Percentiles rank a stretch among this genome's conserved stretches.
Evolutionary conservation across 1,284 basidiomycete genomes (phyloP).

Genomic region (Cryptococcus jaspeensis): DNA sequence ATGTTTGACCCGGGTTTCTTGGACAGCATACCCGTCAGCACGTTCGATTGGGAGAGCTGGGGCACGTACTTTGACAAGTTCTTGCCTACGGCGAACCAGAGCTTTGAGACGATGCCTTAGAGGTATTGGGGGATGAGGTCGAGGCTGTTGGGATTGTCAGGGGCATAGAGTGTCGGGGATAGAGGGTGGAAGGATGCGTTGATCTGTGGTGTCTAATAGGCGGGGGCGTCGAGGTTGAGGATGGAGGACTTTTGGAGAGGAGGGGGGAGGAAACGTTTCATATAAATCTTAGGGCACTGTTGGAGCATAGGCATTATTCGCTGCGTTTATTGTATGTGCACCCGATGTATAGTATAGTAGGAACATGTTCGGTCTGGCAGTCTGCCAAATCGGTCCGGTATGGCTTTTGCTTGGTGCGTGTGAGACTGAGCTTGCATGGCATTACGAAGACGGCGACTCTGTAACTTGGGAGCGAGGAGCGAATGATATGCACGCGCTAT

Average conservation of each 20-base stretch:
- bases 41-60: constrained; percentile 72
- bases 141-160: background rate
- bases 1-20: constrained; percentile 66
- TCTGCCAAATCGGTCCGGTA: no score
- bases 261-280: background rate
- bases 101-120: constrained; percentile 19
- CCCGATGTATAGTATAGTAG: no score
- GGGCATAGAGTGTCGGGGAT: background rate
- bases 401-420: no score
- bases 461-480: no score
- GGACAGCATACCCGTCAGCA: constrained; percentile 75
- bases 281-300: background rate
- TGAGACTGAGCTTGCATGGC: no score
- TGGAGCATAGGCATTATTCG: no score
- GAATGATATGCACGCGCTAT: no score
- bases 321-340: no score
- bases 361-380: no score
- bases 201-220: background rate
- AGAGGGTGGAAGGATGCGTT: no score
- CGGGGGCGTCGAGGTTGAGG: background rate
- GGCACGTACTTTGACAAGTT: constrained; percentile 30
- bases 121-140: background rate
- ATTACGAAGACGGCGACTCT: no score
- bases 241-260: background rate
- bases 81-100: constrained; percentile 15